Conservation (phyloP, 2,329 filamentous ascomycete species). For the Setomelanomma holmii region DNA sequence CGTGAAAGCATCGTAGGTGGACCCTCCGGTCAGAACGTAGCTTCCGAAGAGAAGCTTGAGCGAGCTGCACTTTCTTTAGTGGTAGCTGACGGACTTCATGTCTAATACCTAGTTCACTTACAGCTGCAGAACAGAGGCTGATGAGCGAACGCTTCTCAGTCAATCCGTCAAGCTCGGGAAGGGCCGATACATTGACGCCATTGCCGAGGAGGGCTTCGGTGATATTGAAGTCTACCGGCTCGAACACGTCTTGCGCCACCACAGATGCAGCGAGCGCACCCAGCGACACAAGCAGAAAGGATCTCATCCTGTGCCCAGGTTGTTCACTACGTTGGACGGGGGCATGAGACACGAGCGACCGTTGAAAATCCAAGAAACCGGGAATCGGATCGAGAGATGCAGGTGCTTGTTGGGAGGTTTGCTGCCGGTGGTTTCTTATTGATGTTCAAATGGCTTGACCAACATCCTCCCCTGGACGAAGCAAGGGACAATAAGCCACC, state of each 20-base stretch:
- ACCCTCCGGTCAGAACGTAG: conserved; percentile 15
- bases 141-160: background rate
- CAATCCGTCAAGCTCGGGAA: conserved; percentile 15
- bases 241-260: conserved; percentile 9
- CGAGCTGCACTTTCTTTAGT: conserved; percentile 21
- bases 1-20: conserved; percentile 25
- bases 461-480: background rate
- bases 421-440: background rate
- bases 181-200: conserved; percentile 21
- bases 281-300: background rate
- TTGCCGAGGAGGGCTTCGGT: conserved; percentile 27
- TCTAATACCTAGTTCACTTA: conserved; percentile 10
- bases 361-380: background rate
- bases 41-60: conserved; percentile 26
- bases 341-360: background rate
- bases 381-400: background rate
- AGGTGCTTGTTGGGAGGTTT: background rate
- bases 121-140: conserved; percentile 23
- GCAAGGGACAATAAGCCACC: background rate
- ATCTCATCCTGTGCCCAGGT: background rate
- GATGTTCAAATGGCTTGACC: background rate
- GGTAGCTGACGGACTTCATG: background rate
- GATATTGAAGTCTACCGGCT: conserved; percentile 23
- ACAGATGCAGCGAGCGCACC: conserved; percentile 1
- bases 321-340: background rate